Evolutionary conservation across 2,329 filamentous ascomycete species (phyloP).

Genomic region (Fusarium metavorans): DNA sequence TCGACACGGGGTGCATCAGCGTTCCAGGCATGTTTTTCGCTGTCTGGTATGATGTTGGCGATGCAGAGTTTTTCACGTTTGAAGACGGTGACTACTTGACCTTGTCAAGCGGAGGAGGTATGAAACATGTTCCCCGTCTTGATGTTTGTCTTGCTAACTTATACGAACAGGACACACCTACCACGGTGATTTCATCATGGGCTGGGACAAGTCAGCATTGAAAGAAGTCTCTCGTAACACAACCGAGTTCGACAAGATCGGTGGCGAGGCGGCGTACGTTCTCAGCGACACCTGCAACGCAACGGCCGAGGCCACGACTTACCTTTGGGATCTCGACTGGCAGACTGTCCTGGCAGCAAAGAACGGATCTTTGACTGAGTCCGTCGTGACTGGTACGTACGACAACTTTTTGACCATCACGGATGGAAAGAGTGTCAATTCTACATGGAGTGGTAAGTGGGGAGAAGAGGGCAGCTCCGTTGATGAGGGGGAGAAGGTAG

Average conservation of each 20-base stretch:
- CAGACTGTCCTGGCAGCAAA: neutral
- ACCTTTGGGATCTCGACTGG: neutral
- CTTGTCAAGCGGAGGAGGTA: neutral
- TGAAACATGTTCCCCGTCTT: neutral
- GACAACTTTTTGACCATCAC: neutral
- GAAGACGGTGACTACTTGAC: no score
- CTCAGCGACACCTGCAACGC: neutral
- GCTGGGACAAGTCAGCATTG: neutral
- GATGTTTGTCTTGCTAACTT: neutral
- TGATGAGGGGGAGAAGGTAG: neutral
- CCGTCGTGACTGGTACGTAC: neutral
- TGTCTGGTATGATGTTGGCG: no score
- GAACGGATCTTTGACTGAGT: neutral
- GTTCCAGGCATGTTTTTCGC: no score
- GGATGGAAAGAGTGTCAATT: neutral
- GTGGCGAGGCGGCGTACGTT: neutral
- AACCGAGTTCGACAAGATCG: neutral
- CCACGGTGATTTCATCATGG: neutral
- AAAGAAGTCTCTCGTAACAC: neutral
- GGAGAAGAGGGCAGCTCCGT: neutral
- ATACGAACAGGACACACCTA: neutral
- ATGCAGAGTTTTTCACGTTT: no score
- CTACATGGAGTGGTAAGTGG: neutral
- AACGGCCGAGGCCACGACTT: neutral
- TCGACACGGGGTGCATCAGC: no score